Percentiles rank a stretch among this genome's conserved stretches.
Evolutionary conservation across 345 rosid species (phyloP).

Genomic region (Melaleuca quinquenervia): DNA sequence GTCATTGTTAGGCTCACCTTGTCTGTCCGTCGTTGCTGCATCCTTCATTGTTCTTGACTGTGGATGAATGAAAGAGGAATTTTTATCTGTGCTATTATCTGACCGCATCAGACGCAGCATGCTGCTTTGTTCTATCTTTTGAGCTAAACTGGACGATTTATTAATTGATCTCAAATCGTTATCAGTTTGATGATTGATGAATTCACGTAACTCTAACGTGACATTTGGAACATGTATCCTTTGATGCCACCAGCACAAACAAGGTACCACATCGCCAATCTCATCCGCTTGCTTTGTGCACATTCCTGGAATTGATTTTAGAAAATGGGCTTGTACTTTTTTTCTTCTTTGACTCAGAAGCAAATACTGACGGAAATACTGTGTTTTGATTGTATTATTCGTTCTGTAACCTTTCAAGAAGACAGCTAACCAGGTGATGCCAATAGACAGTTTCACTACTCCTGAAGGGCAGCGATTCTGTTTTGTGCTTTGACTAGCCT

Average conservation of each 20-base stretch:
- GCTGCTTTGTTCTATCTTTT: background rate
- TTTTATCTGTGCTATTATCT: background rate
- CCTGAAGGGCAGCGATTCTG: background rate
- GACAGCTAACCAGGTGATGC: background rate
- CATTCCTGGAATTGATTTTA: background rate
- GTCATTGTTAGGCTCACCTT: background rate
- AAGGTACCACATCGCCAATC: background rate
- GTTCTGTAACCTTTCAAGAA: background rate
- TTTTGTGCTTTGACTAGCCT: background rate
- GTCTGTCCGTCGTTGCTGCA: background rate
- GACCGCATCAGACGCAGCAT: background rate
- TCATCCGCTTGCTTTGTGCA: background rate
- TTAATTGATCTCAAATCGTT: background rate
- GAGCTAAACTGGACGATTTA: background rate
- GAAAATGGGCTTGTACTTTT: background rate
- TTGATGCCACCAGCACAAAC: background rate
- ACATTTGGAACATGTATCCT: background rate
- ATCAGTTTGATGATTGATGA: background rate
- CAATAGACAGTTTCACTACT: background rate
- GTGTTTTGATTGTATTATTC: background rate
- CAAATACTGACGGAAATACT: background rate
- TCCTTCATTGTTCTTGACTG: background rate
- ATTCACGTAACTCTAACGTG: background rate
- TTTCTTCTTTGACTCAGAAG: background rate
- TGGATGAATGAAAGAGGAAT: background rate